Evolutionary conservation across 225 moss, liverwort and hornwort species (phyloP).

Genomic region (Antitrichia curtipendula): DNA sequence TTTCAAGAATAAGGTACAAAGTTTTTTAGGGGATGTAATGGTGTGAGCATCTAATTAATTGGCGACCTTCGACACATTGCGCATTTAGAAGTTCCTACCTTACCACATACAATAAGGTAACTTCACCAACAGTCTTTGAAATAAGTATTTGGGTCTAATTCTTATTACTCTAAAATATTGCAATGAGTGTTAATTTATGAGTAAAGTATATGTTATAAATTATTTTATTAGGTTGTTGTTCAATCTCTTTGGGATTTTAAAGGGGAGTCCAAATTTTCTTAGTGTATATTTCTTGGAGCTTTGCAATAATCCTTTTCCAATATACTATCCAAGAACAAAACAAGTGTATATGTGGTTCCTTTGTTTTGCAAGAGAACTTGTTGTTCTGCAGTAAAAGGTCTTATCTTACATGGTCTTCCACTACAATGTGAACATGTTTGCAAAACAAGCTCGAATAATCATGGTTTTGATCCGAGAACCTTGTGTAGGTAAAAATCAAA

Average conservation of each 20-base stretch:
- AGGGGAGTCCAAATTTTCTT: background rate
- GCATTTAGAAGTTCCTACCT: background rate
- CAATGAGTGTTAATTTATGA: background rate
- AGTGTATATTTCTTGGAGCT: background rate
- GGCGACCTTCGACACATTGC: fast-evolving
- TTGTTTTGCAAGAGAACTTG: too few species aligned
- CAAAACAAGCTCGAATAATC: too few species aligned
- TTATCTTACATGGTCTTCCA: too few species aligned
- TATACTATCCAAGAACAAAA: too few species aligned
- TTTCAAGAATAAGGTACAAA: too few species aligned
- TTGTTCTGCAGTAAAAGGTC: too few species aligned
- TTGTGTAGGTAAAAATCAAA: fast-evolving
- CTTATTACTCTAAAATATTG: fast-evolving
- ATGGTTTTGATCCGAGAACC: too few species aligned
- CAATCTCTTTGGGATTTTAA: too few species aligned
- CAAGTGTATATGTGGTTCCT: too few species aligned
- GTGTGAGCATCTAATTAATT: background rate
- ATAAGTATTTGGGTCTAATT: background rate
- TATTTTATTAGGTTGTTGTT: background rate
- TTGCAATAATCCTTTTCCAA: too few species aligned
- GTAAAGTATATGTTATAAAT: background rate
- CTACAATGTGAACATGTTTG: too few species aligned
- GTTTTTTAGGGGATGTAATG: too few species aligned
- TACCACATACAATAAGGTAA: background rate
- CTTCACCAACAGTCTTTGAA: background rate